Evolutionary conservation across 441 rosid genomes (phyloP).

Genomic region (Geranium incanum): DNA sequence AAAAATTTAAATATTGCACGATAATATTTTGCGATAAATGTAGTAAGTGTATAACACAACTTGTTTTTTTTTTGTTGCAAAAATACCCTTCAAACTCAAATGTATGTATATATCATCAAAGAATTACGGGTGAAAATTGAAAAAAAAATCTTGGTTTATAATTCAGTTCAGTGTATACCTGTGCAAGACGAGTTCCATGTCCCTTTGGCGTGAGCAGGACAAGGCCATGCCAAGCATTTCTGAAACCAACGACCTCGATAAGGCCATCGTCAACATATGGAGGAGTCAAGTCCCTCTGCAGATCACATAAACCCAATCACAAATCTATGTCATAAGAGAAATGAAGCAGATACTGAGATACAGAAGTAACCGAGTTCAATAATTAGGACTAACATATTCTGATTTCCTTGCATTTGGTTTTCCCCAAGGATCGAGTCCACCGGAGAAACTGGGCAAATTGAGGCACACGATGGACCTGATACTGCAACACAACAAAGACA

Average conservation of each 20-base stretch:
- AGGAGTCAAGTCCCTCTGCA: conserved; percentile 74
- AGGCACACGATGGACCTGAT: conserved; percentile 92
- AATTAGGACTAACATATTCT: conserved; percentile 42
- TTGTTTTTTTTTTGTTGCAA: too few relatives aligned
- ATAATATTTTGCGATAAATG: too few relatives aligned
- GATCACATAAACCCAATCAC: conserved; percentile 6
- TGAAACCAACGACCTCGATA: conserved; percentile 84
- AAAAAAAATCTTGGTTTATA: neutral
- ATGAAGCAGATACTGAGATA: conserved; percentile 3
- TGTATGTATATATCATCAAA: too few relatives aligned
- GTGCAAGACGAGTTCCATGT: conserved; percentile 93
- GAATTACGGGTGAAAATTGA: neutral
- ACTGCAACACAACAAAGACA: conserved; percentile 31
- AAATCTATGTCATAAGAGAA: too few relatives aligned
- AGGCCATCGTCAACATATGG: conserved; percentile 85
- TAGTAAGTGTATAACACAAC: too few relatives aligned
- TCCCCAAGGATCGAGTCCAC: conserved; percentile 93
- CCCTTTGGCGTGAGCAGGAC: conserved; percentile 77
- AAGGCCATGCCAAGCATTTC: conserved; percentile 97
- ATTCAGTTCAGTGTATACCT: conserved; percentile 32
- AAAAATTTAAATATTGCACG: too few relatives aligned
- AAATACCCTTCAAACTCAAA: too few relatives aligned
- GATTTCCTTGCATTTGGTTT: conserved; percentile 53
- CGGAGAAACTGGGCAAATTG: conserved; percentile 91
- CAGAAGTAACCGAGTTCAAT: neutral